Conservation (phyloP, 257 asterid genomes). For the Przewalskia tangutica region DNA sequence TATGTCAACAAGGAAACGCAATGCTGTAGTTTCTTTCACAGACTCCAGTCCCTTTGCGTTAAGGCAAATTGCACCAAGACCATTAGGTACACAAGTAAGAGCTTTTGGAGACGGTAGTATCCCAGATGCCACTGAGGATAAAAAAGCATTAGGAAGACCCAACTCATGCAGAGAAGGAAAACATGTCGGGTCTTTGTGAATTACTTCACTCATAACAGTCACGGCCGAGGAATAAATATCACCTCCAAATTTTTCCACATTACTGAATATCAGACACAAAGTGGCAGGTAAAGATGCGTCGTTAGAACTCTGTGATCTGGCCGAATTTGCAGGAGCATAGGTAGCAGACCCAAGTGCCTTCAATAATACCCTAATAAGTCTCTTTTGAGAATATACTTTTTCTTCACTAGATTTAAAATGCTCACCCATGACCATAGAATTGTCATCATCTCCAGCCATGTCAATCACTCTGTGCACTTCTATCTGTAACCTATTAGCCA, state of each 20-base stretch:
- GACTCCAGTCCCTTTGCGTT: constrained; percentile 88
- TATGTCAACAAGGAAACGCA: constrained; percentile 66
- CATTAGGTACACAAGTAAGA: constrained; percentile 89
- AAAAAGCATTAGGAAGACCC: constrained; percentile 83
- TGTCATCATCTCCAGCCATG: constrained; percentile 34
- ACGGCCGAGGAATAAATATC: constrained; percentile 82
- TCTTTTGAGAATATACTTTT: constrained; percentile 51
- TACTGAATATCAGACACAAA: constrained; percentile 63
- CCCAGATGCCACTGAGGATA: constrained; percentile 73
- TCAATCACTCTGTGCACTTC: constrained; percentile 82
- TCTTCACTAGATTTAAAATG: constrained; percentile 34
- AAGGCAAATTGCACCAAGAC: constrained; percentile 93
- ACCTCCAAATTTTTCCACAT: constrained; percentile 79
- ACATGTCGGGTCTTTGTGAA: constrained; percentile 95
- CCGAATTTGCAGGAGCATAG: constrained; percentile 68
- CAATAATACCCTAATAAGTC: constrained; percentile 71
- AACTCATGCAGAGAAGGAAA: constrained; percentile 65
- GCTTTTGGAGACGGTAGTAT: constrained; percentile 81
- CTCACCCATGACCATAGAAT: constrained; percentile 43
- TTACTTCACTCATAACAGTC: constrained; percentile 94
- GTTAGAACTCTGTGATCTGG: constrained; percentile 61
- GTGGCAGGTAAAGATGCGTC: constrained; percentile 80
- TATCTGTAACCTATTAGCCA: constrained; percentile 76
- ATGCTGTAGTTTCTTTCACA: constrained; percentile 71
- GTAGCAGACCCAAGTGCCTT: constrained; percentile 96